Base-by-base conservation (phyloP, 805 yeast genomes). In the Barnettozyma populi region DNA sequence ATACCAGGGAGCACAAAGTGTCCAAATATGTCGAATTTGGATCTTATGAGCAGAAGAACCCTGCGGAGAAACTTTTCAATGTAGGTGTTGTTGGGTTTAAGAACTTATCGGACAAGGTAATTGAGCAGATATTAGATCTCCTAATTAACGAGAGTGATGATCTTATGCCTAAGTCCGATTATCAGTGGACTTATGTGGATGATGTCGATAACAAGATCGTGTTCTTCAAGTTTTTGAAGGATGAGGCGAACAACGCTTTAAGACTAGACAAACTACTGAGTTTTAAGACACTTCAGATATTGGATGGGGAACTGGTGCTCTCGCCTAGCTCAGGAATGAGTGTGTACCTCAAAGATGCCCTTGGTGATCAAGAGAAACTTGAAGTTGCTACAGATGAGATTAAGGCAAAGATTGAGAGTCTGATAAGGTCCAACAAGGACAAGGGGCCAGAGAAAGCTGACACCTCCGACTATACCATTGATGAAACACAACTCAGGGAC, bases 401-500 rank as follows among this genome's bases (percentile, higher is more conserved):
- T 14, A 25, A 51, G 8, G 18, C 29, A 36, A 37, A 46, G 31
- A 23, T 37, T 35, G 11, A 27, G 37, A 36, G 47, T 18, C 27
- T 50, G 11, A 43, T 51, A 19, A 35, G 45, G 16, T 47, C 49
- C 10, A 43, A 39, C 20, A 34, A 43, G 25, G 11, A n/a, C 5
- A 36, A 37, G n/a, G 18, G 11, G 14, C 13, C 42, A 7, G 4
- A 9, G 5, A 35, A 18, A 14, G 11, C 23, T 13, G 43, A 36
- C 7, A 51, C 42, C 8, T 34, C 54, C 32, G 65, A 59, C 29
- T 82, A 82, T 57, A 70, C 73, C 46, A 76, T 82, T 29, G 84
- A 82, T 57, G 69, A 72, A n/a, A 65, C 68, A 41, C 86, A 81
- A 55, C 60, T 82, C 46, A 65, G 71, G 13, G 86, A 79, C 52